phyloP scores from a whole-genome alignment of 2,329 filamentous ascomycete genomes.

The Knufia petricola region DNA sequence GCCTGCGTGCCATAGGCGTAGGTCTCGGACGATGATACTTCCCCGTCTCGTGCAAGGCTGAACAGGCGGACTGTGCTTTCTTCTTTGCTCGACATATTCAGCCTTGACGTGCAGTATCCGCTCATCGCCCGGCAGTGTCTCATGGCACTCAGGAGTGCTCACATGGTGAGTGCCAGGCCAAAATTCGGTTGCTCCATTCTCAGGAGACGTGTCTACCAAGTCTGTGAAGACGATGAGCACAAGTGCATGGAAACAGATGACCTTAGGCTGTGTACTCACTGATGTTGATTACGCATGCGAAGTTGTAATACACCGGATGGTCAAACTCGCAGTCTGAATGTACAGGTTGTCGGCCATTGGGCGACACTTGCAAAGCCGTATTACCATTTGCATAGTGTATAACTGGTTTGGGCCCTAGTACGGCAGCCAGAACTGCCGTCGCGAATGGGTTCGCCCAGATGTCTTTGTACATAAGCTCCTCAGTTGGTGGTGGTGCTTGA shows the following conservation, averaged over 20 bases:
- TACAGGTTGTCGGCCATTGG: conserved; percentile 30
- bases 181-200: conserved; percentile 43
- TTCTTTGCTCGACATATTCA: conserved; percentile 27
- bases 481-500: conserved; percentile 30
- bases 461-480: conserved; percentile 30
- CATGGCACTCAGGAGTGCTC: conserved; percentile 26
- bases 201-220: conserved; percentile 35
- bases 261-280: no score
- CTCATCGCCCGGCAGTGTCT: conserved; percentile 13
- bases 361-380: conserved; percentile 31
- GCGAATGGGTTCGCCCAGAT: conserved; percentile 33
- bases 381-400: conserved; percentile 34
- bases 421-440: conserved; percentile 25
- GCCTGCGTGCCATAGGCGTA: conserved; percentile 55
- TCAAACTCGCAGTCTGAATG: conserved; percentile 38
- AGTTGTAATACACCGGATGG: conserved; percentile 40
- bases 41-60: conserved; percentile 39
- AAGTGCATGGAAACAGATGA: no score
- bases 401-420: conserved; percentile 31
- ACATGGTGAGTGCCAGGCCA: conserved; percentile 43
- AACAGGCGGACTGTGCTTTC: conserved; percentile 28
- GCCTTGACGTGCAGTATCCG: conserved; percentile 25
- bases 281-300: conserved; percentile 40
- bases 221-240: no score
- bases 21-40: conserved; percentile 48